Evolutionary conservation across 768 basidiomycete species (phyloP).

Genomic region (Tylopilus sp.): DNA sequence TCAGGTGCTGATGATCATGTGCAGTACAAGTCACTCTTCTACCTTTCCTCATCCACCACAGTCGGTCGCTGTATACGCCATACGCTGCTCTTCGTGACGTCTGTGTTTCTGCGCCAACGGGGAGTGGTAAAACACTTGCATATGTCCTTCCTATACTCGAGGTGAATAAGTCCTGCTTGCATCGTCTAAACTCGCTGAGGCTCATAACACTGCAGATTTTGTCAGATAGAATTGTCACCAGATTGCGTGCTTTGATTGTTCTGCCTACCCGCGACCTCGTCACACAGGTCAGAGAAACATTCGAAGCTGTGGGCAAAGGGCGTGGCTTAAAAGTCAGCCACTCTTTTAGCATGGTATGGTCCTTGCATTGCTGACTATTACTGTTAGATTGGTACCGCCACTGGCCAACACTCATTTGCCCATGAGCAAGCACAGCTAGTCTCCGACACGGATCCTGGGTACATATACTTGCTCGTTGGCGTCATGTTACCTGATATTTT

Average conservation of each 20-base stretch:
- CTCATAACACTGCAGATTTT: slow-evolving; percentile 48
- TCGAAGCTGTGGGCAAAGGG: slow-evolving; percentile 81
- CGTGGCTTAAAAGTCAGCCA: slow-evolving; percentile 73
- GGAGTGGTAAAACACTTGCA: slow-evolving; percentile 96
- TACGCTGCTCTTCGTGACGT: slow-evolving; percentile 71
- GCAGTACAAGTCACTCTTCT: slow-evolving; percentile 87
- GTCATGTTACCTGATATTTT: background rate
- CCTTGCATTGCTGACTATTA: slow-evolving; percentile 2
- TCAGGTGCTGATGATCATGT: slow-evolving; percentile 15
- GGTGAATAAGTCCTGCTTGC: slow-evolving; percentile 36
- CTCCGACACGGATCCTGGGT: slow-evolving; percentile 55
- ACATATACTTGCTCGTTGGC: slow-evolving; percentile 13
- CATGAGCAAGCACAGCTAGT: slow-evolving; percentile 87
- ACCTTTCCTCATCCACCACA: slow-evolving; percentile 66
- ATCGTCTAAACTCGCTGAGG: background rate
- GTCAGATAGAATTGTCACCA: slow-evolving; percentile 69
- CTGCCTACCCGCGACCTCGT: slow-evolving; percentile 95
- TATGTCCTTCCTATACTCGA: slow-evolving; percentile 93
- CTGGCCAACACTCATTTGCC: slow-evolving; percentile 91
- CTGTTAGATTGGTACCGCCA: slow-evolving; percentile 67
- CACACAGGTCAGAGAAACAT: slow-evolving; percentile 85
- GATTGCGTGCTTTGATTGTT: slow-evolving; percentile 83
- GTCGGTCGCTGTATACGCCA: slow-evolving; percentile 57
- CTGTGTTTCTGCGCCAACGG: slow-evolving; percentile 95
- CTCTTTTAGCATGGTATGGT: background rate